Base-by-base conservation (phyloP, 2,329 filamentous ascomycete genomes). In the Hypoxylon sp. region DNA sequence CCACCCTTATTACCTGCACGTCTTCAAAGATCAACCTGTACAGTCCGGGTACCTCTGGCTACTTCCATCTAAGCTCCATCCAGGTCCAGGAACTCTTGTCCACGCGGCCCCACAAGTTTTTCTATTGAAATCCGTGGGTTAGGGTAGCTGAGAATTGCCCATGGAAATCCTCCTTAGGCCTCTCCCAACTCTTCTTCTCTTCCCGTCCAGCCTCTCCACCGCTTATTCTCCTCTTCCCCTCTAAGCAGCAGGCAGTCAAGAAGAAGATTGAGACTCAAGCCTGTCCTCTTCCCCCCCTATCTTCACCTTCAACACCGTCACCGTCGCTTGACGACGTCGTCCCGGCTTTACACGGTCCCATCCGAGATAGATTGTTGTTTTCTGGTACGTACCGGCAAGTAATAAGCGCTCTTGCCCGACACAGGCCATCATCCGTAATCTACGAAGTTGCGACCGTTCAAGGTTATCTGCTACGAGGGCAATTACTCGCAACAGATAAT, bases 151-250 rank as follows among this genome's bases (percentile, higher is more conserved):
- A 75, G 73, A 72, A 72, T 71, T 70, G 72, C 67, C 73, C 64
- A 70, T 69, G 50, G 61, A 72, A 75, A 73, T 73, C 72, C 71
- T 73, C 73, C 69, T 73, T 72, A 67, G 73, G 72, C 69, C 65
- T 66, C 71, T 70, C 67, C 71, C 71, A 69, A 73, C 71, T 73
- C 71, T 72, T 70, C 69, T 72, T 69, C 69, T 73, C 66, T 70
- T 72, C 71, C 71, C 72, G 63, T 72, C 69, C 67, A 69, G 68
- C 71, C 71, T 73, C 72, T 74, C 73, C 71, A 72, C 71, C 72
- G 71, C 73, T 64, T 64, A 69, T 66, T 70, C 68, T 70, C 65
- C 65, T 68, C 69, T 67, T 67, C 61, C 45, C 51, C 57, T 58
- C 57, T 40, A 38, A 51, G 30, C 28, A 57, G 33, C 58, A 62